phyloP scores from a whole-genome alignment of 2,329 filamentous ascomycete genomes.

The Alternaria infectoria region DNA sequence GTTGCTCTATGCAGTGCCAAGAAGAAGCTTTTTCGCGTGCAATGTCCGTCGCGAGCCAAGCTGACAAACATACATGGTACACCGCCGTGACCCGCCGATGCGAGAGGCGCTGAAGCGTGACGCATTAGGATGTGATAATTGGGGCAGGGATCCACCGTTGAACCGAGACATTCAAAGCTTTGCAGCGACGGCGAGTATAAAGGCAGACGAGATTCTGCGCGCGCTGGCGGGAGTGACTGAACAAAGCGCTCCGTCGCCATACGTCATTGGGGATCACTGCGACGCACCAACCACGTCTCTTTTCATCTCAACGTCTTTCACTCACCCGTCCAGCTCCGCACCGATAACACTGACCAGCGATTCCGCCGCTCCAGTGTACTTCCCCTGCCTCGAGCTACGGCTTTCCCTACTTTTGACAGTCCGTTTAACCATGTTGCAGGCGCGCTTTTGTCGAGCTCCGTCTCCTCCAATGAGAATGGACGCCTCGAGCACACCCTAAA shows the following conservation, averaged over 20 bases:
- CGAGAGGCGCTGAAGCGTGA: constrained; percentile 3
- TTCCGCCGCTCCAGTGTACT: constrained; percentile 37
- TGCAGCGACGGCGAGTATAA: constrained; percentile 14
- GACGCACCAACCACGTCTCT: constrained; percentile 24
- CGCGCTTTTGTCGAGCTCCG: constrained; percentile 26
- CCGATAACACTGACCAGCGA: constrained; percentile 29
- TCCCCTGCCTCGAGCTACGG: constrained; percentile 34
- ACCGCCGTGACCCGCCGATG: constrained; percentile 24
- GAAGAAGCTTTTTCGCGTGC: background rate
- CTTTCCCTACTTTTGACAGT: constrained; percentile 35
- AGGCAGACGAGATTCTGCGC: background rate
- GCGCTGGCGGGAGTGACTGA: background rate
- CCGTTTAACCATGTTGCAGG: constrained; percentile 45
- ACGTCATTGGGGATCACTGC: constrained; percentile 13
- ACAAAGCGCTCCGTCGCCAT: constrained; percentile 21
- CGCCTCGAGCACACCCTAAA: constrained; percentile 31
- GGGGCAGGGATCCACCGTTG: constrained; percentile 15
- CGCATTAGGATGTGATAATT: constrained; percentile 6
- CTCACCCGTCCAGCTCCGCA: constrained; percentile 8
- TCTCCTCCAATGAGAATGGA: constrained; percentile 43
- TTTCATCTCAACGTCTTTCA: constrained; percentile 12
- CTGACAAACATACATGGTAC: constrained; percentile 9
- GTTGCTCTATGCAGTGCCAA: background rate
- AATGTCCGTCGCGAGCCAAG: constrained; percentile 6
- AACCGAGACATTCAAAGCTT: constrained; percentile 13